These are phyloP conservation scores for Evernia prunastri DNA, from an alignment of 495 filamentous ascomycete genomes.

Conservation along the genomic window DNA sequence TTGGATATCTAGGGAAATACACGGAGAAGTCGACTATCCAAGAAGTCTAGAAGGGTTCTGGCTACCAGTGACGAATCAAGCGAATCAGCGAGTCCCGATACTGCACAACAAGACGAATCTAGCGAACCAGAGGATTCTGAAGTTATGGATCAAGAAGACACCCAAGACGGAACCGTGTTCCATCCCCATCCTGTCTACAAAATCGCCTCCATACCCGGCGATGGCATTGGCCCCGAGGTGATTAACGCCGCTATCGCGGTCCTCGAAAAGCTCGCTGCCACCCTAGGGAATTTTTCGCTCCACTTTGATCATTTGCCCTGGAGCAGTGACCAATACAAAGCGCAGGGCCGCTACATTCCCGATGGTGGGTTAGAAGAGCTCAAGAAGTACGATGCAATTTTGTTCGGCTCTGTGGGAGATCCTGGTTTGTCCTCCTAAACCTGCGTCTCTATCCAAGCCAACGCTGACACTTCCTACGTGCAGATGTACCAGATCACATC, in stretches of 20 bases:
- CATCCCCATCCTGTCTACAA: conserved; percentile 32
- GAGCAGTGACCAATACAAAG: conserved; percentile 49
- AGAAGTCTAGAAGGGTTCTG: too few species aligned
- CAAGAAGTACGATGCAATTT: conserved; percentile 49
- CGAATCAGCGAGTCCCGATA: too few species aligned
- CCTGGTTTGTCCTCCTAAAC: conserved; percentile 23
- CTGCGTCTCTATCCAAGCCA: neutral
- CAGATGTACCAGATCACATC: conserved; percentile 52
- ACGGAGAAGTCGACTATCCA: too few species aligned
- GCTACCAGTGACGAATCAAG: too few species aligned
- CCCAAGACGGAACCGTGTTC: too few species aligned
- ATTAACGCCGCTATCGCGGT: conserved; percentile 48
- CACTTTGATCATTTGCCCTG: conserved; percentile 46
- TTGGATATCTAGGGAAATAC: too few species aligned
- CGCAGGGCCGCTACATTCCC: conserved; percentile 47
- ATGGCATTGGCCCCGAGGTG: conserved; percentile 51
- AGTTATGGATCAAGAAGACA: too few species aligned
- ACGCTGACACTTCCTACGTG: neutral
- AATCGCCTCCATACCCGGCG: conserved; percentile 49
- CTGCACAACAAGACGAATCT: neutral
- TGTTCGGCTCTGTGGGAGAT: conserved; percentile 52
- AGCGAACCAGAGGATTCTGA: too few species aligned
- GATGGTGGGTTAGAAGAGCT: conserved; percentile 46
- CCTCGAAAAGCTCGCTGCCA: conserved; percentile 41
- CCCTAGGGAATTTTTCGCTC: conserved; percentile 36